phyloP scores from a whole-genome alignment of 768 basidiomycete species.

The Boletus rufocinnamomeus region DNA sequence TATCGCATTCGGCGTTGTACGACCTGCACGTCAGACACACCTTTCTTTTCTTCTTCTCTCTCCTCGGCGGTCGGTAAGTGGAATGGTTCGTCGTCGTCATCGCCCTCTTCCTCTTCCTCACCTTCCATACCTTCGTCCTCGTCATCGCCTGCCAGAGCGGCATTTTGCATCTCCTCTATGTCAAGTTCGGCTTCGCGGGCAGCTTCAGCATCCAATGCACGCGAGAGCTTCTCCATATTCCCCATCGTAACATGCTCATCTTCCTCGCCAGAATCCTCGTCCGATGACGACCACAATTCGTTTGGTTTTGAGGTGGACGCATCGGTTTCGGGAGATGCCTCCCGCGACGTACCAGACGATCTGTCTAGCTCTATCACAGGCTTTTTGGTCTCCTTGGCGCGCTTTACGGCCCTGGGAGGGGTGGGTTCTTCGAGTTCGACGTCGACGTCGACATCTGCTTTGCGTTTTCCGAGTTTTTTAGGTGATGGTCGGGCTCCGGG shows the following conservation, averaged over 20 bases:
- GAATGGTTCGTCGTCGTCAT: constrained; percentile 45
- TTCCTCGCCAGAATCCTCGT: constrained; percentile 47
- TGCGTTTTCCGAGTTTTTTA: constrained; percentile 74
- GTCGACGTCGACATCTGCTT: constrained; percentile 49
- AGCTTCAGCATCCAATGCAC: constrained; percentile 69
- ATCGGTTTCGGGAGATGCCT: constrained; percentile 48
- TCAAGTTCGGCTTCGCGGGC: constrained; percentile 71
- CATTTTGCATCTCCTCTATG: constrained; percentile 61
- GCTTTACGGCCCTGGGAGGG: constrained; percentile 37
- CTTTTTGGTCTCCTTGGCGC: constrained; percentile 35
- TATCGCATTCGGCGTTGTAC: constrained; percentile 81
- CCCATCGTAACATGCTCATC: constrained; percentile 66
- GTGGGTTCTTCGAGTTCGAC: constrained; percentile 31
- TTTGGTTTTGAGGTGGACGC: constrained; percentile 17
- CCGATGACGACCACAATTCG: constrained; percentile 41
- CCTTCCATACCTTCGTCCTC: constrained; percentile 45
- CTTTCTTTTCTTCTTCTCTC: constrained; percentile 68
- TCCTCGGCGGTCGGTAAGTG: constrained; percentile 71
- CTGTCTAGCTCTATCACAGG: constrained; percentile 20
- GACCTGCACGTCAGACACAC: constrained; percentile 68
- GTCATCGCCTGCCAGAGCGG: constrained; percentile 49
- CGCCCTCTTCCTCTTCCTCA: constrained; percentile 37
- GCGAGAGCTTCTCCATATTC: constrained; percentile 82
- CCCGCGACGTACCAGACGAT: constrained; percentile 38
- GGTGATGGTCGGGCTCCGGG: constrained; percentile 38